Evolutionary conservation across 495 filamentous ascomycete species (phyloP), one percentile per base, ranked within the genome.

Genomic region (Clavariopsis aquatica): DNA sequence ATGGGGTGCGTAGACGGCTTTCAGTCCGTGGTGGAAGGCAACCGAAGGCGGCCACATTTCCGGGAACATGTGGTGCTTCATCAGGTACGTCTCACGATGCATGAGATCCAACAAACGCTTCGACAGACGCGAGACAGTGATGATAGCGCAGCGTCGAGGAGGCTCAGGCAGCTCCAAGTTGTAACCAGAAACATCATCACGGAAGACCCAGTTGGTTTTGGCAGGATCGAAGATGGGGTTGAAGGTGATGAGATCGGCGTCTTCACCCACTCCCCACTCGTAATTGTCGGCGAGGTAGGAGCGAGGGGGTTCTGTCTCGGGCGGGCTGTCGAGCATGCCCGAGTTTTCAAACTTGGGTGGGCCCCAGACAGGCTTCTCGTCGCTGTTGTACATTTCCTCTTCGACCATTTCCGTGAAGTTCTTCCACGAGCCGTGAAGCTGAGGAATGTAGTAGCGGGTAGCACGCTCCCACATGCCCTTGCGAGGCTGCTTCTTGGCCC

Each of bases 181-280:
- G 65, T 78, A 79, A 34, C 76, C 76, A n/a, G 69, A 72, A 26
- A 79, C 68, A 60, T 79, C 77, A 59, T 72, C 67, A 56, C 75
- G 72, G 74, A 79, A 77, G 31, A 77, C 73, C 77, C 77, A 79
- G 57, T 74, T 77, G 24, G 75, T 77, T 15, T 68, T 60, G 49
- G 62, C 54, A 0, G 76, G 73, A 69, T 79, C 77, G 73, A 79
- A 79, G 60, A 79, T 65, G 22, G 82, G 84, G 65, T 80, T 76
- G 68, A 81, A 81, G 28, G 76, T 73, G 65, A 86, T 80, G 46
- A 82, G 72, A 62, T 85, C 83, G 17, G 83, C 83, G 19, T 83
- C 79, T 65, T 85, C 82, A 61, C 82, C 83, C n/a, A 84, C 82
- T 45, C 83, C 83, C 83, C 83, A 86, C 43, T 70, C 38, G 68